Base-by-base conservation (phyloP, 305 asterid species). In the Caryopteris hybrid region DNA sequence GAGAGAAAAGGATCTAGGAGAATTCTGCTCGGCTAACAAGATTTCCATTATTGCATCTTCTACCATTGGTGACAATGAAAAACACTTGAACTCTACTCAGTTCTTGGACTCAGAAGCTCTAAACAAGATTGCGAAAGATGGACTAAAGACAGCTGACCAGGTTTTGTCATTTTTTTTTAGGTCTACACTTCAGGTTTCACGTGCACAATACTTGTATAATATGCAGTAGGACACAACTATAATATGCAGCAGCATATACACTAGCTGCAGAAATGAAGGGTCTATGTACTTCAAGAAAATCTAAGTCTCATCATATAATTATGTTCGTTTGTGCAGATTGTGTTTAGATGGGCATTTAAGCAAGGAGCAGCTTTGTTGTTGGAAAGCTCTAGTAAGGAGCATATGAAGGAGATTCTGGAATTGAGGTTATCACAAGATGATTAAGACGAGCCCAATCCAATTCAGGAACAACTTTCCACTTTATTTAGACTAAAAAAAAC, bases 301-400 rank as follows among this genome's bases (percentile, higher is more conserved):
- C n/a, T n/a, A n/a, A n/a, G n/a, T n/a, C n/a, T n/a, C n/a, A n/a
- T n/a, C n/a, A n/a, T n/a, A n/a, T n/a, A 45, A 45, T 13, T 45
- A 16, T 9, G 2, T 42, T 9, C n/a, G n/a, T n/a, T n/a, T 25
- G 4, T 47, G 56, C 58, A 68, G 73, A 64, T 68, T 29, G 33
- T 41, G 6, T 42, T 5, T 2, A 56, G 8, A 29, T 56, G 73
- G 73, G 73, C 65, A 42, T 21, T 16, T 58, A 64, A 42, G 48
- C 47, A 68, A 31, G 73, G 58, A 55, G 73, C 57, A 12, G 57
- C 56, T 45, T 14, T 69, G 42, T 58, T 57, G 67, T 58, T 69
- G n/a, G 66, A 69, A 41, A 69, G 66, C 58, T 29, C 31, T 4
- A 25, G 3, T 68, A 1, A 68, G 47, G 47, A 56, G 36, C 66